phyloP scores from a whole-genome alignment of 306 rosid species.

The Canavalia gladiata region DNA sequence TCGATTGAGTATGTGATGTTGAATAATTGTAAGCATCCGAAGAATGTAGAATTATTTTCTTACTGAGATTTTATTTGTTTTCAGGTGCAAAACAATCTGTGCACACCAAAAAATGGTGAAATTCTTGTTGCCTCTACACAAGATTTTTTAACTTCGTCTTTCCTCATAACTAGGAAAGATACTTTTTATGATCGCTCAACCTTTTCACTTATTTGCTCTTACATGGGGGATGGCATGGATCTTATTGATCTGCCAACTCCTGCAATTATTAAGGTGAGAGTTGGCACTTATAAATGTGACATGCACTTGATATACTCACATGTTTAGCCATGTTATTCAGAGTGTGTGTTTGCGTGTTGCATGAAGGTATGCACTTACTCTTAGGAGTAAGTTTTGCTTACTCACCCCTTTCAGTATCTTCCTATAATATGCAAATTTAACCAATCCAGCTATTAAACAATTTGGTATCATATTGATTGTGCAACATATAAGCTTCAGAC shows the following conservation, averaged over 20 bases:
- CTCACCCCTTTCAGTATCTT: background rate
- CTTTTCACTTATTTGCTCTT: constrained; percentile 87
- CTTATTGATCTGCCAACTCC: constrained; percentile 91
- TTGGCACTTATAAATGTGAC: constrained; percentile 14
- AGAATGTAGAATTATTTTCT: background rate
- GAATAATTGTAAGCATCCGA: constrained; percentile 23
- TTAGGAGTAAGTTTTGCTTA: background rate
- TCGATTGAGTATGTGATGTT: constrained; percentile 31
- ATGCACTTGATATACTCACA: background rate
- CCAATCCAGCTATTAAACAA: constrained; percentile 29
- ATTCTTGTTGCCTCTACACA: constrained; percentile 97
- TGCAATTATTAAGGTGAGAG: constrained; percentile 81
- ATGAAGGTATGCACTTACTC: background rate
- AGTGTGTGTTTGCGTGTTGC: background rate
- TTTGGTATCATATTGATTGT: constrained; percentile 8
- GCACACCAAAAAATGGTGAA: constrained; percentile 99
- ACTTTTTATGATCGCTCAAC: constrained; percentile 95
- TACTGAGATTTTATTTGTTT: constrained; percentile 42
- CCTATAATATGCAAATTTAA: constrained; percentile 3
- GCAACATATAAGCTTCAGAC: background rate
- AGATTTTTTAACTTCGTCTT: constrained; percentile 97
- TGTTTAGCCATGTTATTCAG: background rate
- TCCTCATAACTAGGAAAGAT: constrained; percentile 91
- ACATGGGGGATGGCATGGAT: constrained; percentile 92
- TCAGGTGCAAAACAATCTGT: constrained; percentile 95